Percentiles rank a stretch among this genome's conserved stretches.
Evolutionary conservation across 164 flowering plant genomes (phyloP).

Genomic region (Liquidambar formosana): DNA sequence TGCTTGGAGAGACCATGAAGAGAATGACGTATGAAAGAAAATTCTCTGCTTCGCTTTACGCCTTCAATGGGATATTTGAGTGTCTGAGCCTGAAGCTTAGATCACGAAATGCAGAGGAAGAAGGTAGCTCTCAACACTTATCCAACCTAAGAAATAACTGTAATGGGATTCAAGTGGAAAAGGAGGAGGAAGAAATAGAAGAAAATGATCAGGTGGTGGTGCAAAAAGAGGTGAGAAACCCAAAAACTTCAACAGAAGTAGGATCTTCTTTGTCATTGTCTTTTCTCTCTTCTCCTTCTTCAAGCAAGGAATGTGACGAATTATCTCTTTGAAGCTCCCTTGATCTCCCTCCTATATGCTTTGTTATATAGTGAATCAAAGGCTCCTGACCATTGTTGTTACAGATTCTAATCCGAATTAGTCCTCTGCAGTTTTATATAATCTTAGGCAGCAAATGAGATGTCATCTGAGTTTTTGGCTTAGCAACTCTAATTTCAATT

Average conservation of each 20-base stretch:
- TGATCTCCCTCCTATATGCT: slow-evolving; percentile 42
- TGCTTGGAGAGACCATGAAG: slow-evolving; percentile 31
- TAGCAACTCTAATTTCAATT: too few relatives aligned
- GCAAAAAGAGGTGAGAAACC: too few relatives aligned
- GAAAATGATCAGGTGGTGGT: too few relatives aligned
- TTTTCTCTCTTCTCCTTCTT: slow-evolving; percentile 7
- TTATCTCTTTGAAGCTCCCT: slow-evolving; percentile 47
- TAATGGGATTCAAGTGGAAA: neutral
- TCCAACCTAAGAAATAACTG: neutral
- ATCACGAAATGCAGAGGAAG: neutral
- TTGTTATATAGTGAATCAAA: too few relatives aligned
- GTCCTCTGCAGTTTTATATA: too few relatives aligned
- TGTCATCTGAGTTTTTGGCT: too few relatives aligned
- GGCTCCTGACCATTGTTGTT: too few relatives aligned
- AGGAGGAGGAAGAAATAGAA: neutral
- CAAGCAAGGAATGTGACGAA: slow-evolving; percentile 26
- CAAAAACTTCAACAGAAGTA: too few relatives aligned
- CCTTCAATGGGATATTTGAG: slow-evolving; percentile 46
- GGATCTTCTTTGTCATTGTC: too few relatives aligned
- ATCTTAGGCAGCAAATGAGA: too few relatives aligned
- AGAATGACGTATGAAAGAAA: slow-evolving; percentile 54
- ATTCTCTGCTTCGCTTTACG: slow-evolving; percentile 49
- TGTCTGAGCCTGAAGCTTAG: slow-evolving; percentile 38
- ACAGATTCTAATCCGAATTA: too few relatives aligned
- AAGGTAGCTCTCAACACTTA: slow-evolving; percentile 10